Base-by-base conservation (phyloP, 108 stramenopile genomes). In the Hondaea fermentalgiana region DNA sequence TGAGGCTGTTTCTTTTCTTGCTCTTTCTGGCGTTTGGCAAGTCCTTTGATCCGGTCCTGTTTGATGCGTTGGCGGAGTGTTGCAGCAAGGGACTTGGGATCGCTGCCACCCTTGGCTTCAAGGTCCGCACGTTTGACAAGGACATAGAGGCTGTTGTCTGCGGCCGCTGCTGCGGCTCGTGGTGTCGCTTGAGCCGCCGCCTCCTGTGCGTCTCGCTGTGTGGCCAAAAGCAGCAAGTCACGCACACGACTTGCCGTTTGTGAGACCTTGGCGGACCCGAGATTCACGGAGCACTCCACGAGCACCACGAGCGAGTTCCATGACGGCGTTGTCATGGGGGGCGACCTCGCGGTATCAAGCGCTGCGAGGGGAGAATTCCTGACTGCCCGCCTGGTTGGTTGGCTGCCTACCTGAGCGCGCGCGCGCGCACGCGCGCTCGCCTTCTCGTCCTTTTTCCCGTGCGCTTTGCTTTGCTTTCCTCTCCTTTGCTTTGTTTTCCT, bases 301-400 rank as follows among this genome's bases (percentile, higher is more conserved):
- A 47, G 76, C 51, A 83, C 76, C 76, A 83, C 76, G 49, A 83
- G 51, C 49, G 76, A 6, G 76, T 83, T 47, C 76, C 76, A 83
- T 8, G 55, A 57, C 14, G 55, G 14, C 55, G 55, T 16, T 16
- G 16, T 57, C 14, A 14, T 57, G 55, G 55, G 55, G 14, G 55
- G 8, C 14, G 8, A 16, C 55, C 55, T 8, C 0, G 16, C 14
- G 14, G 55, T 57, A 8, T 16, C 14, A 8, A 8, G 55, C 55
- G 2, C 55, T 16, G 55, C 8, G 14, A 35, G 35, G 35, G 35
- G 35, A 35, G 35, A 35, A 35, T 35, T 35, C 35, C 35, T 35
- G 35, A 35, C 35, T 35, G 35, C 35, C 35, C 35, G 35, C 0
- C 35, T 35, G 35, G 2, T 35, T 35, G 35, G 35, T 2, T 35